Evolutionary conservation across 768 basidiomycete species (phyloP).

Genomic region (Calocybe indica): DNA sequence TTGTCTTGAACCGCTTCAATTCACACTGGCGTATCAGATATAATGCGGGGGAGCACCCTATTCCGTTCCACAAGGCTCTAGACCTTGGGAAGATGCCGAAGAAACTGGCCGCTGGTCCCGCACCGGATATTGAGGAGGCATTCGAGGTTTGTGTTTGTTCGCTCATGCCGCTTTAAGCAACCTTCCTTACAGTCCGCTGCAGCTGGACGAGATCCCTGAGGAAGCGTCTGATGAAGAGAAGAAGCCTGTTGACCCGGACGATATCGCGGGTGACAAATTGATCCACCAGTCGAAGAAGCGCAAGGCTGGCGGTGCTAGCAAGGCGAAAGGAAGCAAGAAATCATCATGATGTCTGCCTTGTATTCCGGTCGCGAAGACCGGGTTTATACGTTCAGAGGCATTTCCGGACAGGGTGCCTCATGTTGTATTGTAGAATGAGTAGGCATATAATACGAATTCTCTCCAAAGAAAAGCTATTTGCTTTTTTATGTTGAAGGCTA

Average conservation of each 20-base stretch:
- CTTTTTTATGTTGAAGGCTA: too few species aligned
- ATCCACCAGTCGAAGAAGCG: constrained; percentile 40
- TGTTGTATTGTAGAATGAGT: too few species aligned
- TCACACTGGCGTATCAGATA: constrained; percentile 46
- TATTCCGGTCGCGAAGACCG: too few species aligned
- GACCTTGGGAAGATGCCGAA: constrained; percentile 77
- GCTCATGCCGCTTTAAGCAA: constrained; percentile 1
- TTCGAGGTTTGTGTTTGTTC: constrained; percentile 54
- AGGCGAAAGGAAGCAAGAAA: constrained; percentile 12
- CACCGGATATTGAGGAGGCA: constrained; percentile 90
- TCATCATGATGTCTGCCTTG: too few species aligned
- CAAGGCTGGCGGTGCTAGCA: constrained; percentile 13
- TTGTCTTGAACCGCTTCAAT: neutral
- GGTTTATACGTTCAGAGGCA: too few species aligned
- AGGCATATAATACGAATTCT: too few species aligned
- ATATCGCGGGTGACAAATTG: constrained; percentile 28
- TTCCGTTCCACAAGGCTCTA: constrained; percentile 88
- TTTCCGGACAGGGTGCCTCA: too few species aligned
- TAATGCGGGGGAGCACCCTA: constrained; percentile 84
- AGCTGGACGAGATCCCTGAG: constrained; percentile 42
- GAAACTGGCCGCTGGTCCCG: constrained; percentile 68
- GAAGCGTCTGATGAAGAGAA: constrained; percentile 49
- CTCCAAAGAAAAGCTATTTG: too few species aligned
- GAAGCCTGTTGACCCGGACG: constrained; percentile 20
- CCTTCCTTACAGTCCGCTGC: neutral